phyloP scores from a whole-genome alignment of 805 yeast genomes.

The Schizosaccharomyces lindneri region DNA sequence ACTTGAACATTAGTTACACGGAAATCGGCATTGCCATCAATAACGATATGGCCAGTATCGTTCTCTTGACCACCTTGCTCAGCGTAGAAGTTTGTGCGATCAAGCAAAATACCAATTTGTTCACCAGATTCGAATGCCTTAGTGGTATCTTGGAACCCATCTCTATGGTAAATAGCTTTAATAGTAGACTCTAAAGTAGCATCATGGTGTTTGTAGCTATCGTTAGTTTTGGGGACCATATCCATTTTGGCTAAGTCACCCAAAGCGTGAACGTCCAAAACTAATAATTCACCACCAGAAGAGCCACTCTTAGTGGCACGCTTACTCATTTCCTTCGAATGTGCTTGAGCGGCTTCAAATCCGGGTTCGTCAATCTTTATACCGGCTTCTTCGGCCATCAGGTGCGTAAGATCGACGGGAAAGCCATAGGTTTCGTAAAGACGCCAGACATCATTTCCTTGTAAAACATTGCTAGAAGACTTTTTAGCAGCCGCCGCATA shows the following conservation, averaged over 20 bases:
- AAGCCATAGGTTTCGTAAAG: conserved; percentile 94
- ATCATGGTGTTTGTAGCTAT: conserved; percentile 43
- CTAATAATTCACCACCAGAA: conserved; percentile 33
- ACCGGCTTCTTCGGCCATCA: conserved; percentile 97
- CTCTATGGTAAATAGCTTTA: conserved; percentile 38
- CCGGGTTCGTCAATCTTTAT: conserved; percentile 77
- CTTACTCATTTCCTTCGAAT: conserved; percentile 84
- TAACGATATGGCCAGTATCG: conserved; percentile 78
- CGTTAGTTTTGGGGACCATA: conserved; percentile 60
- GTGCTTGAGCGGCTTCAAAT: conserved; percentile 72
- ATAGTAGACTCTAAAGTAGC: conserved; percentile 47
- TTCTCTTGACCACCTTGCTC: conserved; percentile 98
- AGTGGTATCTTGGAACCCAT: conserved; percentile 27
- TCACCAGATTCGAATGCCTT: conserved; percentile 19
- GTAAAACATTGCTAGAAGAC: conserved; percentile 33
- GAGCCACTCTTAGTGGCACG: conserved; percentile 40
- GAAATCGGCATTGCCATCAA: conserved; percentile 72
- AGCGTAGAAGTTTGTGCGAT: conserved; percentile 86
- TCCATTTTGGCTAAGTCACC: conserved; percentile 35
- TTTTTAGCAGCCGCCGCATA: conserved; percentile 70
- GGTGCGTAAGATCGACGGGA: conserved; percentile 91
- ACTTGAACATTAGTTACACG: conserved; percentile 75
- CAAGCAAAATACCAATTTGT: conserved; percentile 61
- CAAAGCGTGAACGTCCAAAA: conserved; percentile 77
- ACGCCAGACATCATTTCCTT: conserved; percentile 95